Evolutionary conservation across 805 yeast genomes (phyloP).

Genomic region (Ogataea salicorniae): DNA sequence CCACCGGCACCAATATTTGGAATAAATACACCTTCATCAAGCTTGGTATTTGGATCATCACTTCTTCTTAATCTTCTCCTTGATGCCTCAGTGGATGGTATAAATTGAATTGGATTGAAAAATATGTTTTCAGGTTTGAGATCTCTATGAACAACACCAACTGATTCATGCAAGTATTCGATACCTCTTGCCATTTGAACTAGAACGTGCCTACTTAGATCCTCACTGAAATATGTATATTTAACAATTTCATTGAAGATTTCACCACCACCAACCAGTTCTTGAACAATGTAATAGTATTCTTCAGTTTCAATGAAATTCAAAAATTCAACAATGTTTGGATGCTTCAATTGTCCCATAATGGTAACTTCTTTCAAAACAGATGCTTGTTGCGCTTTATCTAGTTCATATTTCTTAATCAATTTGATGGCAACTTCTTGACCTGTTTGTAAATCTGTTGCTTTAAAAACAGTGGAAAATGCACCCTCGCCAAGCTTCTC

Average conservation of each 20-base stretch:
- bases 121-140: conserved; percentile 76
- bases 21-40: conserved; percentile 81
- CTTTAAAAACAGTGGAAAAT: conserved; percentile 50
- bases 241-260: conserved; percentile 75
- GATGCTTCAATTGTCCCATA: conserved; percentile 60
- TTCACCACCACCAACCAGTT: conserved; percentile 73
- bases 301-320: conserved; percentile 60
- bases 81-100: conserved; percentile 32
- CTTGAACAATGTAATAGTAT: conserved; percentile 67
- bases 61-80: conserved; percentile 38
- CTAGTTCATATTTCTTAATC: conserved; percentile 66
- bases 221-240: conserved; percentile 70
- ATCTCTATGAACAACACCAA: conserved; percentile 80
- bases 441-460: conserved; percentile 34
- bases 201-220: conserved; percentile 66
- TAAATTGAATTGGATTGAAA: conserved; percentile 52
- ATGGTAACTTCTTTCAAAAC: conserved; percentile 78
- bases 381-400: conserved; percentile 55
- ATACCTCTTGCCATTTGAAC: conserved; percentile 67
- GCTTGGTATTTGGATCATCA: conserved; percentile 65
- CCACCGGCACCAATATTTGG: conserved; percentile 90
- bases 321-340: conserved; percentile 58
- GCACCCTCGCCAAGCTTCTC: conserved; percentile 60
- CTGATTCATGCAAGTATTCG: conserved; percentile 62
- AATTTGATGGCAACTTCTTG: conserved; percentile 49